Evolutionary conservation across 495 filamentous ascomycete genomes (phyloP).

Genomic region (Pseudevernia furfuracea): DNA sequence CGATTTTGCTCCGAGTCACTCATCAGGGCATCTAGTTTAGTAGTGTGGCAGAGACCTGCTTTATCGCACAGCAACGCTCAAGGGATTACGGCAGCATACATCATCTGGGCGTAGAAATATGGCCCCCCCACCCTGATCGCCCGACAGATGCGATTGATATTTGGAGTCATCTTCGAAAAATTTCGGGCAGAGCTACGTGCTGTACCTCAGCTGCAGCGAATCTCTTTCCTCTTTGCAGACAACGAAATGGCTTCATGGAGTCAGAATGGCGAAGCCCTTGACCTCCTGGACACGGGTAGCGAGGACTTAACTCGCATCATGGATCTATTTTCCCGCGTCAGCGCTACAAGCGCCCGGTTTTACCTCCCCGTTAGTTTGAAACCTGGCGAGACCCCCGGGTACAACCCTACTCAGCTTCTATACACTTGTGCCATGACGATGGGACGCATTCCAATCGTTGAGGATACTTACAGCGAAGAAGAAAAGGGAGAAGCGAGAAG

Average conservation of each 20-base stretch:
- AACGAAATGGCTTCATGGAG: not conserved
- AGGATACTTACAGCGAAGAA: not conserved
- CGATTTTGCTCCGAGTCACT: slow-evolving; percentile 3
- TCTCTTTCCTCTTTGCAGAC: not conserved
- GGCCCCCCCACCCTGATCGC: slow-evolving; percentile 9
- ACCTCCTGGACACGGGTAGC: not conserved
- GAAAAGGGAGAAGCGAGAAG: not conserved
- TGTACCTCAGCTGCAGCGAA: not conserved
- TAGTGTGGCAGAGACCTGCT: slow-evolving; percentile 2
- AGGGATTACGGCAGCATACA: not conserved
- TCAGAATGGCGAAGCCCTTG: not conserved
- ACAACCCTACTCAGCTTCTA: fast-evolving
- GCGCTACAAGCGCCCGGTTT: not conserved
- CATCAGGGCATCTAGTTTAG: slow-evolving; percentile 3
- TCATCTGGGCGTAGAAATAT: slow-evolving; percentile 3
- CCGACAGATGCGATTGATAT: not conserved
- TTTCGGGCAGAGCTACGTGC: slow-evolving; percentile 4
- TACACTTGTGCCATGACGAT: not conserved
- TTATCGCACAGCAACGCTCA: not conserved
- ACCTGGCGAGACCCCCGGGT: not conserved
- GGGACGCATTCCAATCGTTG: not conserved
- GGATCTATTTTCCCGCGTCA: not conserved
- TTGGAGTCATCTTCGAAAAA: slow-evolving; percentile 8
- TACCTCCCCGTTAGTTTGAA: not conserved
- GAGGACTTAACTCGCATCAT: not conserved